Conservation (phyloP, 2,329 filamentous ascomycete genomes). For the Cordyceps farinosa region DNA sequence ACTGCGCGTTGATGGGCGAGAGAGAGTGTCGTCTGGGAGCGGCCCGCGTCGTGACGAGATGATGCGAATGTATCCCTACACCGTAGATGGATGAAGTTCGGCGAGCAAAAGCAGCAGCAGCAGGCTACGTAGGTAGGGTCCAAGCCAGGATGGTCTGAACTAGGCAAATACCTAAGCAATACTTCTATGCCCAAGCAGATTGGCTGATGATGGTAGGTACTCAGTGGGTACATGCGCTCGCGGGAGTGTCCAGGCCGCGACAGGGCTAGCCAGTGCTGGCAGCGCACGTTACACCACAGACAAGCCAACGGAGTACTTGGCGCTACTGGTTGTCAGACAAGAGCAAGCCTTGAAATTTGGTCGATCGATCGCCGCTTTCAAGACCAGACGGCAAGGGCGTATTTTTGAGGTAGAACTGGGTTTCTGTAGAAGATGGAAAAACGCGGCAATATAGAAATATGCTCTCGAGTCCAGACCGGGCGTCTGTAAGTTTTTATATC, state of each 20-base stretch:
- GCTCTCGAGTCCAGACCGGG: background rate
- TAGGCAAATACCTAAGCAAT: background rate
- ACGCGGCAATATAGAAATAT: background rate
- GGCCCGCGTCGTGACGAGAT: constrained; percentile 2
- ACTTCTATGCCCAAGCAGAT: background rate
- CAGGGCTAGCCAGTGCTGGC: background rate
- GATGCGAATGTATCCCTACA: background rate
- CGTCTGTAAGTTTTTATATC: background rate
- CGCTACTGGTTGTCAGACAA: background rate
- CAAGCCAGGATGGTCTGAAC: background rate
- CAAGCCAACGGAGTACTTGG: background rate
- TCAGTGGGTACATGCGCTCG: background rate
- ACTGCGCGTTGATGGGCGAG: background rate
- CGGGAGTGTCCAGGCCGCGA: background rate
- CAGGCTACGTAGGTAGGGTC: constrained; percentile 5
- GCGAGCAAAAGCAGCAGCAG: background rate
- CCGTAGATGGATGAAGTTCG: constrained; percentile 6
- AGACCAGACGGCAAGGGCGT: background rate
- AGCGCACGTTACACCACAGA: background rate
- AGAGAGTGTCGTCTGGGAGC: background rate
- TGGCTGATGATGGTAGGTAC: background rate
- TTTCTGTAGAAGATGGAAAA: background rate
- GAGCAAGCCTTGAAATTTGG: background rate
- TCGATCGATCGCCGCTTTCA: constrained; percentile 3
- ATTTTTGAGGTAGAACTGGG: background rate